Conservation (phyloP, 2,329 filamentous ascomycete genomes). For the Venturiaceae sp. region DNA sequence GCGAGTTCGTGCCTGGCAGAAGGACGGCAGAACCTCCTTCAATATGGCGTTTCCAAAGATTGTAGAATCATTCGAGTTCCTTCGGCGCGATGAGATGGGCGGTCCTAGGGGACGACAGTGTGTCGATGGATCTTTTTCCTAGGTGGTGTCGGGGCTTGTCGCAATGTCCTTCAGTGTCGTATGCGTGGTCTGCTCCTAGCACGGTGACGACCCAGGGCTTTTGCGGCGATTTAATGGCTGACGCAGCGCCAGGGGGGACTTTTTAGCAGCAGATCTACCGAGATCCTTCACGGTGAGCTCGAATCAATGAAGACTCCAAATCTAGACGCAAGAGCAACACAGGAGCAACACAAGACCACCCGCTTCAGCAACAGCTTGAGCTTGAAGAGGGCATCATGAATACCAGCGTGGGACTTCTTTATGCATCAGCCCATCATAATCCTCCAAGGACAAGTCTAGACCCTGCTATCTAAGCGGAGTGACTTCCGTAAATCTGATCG, state of each 20-base stretch:
- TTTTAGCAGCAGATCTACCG: too few species aligned
- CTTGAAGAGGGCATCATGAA: too few species aligned
- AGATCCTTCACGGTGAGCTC: too few species aligned
- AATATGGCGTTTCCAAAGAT: background rate
- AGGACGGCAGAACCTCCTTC: background rate
- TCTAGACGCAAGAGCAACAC: too few species aligned
- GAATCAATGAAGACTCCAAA: too few species aligned
- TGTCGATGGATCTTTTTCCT: background rate
- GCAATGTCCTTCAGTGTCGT: background rate
- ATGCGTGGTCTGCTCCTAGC: background rate
- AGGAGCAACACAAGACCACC: too few species aligned
- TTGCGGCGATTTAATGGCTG: too few species aligned
- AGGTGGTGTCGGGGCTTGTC: background rate
- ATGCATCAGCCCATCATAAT: background rate
- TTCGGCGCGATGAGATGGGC: too few species aligned
- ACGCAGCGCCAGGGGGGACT: too few species aligned
- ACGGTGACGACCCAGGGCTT: background rate
- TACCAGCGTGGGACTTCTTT: too few species aligned
- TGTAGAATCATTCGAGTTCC: background rate
- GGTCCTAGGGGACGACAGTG: background rate
- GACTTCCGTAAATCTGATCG: background rate
- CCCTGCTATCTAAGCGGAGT: background rate
- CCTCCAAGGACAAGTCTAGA: background rate
- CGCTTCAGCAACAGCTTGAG: too few species aligned
- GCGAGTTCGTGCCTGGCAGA: background rate